Percentiles rank a stretch among this genome's conserved stretches.
These are phyloP conservation scores for Solanum sparsipilum DNA, from an alignment of 257 asterid genomes.

Conservation along the genomic window DNA sequence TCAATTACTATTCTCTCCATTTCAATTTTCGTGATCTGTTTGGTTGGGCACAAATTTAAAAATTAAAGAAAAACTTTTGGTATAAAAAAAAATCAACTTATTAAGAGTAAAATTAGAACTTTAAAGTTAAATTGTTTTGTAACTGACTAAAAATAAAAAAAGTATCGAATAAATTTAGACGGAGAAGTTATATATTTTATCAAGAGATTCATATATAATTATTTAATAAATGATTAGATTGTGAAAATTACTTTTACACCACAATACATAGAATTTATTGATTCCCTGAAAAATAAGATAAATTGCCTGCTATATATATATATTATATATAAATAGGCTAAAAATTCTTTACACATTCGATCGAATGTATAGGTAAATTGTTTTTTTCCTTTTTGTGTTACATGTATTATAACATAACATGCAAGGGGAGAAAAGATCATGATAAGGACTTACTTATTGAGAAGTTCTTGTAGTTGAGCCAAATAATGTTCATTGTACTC, in stretches of 20 bases:
- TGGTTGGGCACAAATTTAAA: neutral
- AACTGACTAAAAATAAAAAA: too few species aligned
- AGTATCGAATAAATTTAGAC: neutral
- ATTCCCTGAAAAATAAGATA: neutral
- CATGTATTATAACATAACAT: neutral
- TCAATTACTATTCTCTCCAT: neutral
- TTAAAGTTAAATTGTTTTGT: neutral
- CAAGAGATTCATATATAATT: neutral
- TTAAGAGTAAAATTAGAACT: neutral
- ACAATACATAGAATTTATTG: neutral
- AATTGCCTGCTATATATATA: neutral
- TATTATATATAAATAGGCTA: neutral
- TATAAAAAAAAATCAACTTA: neutral
- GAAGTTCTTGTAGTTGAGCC: slow-evolving; percentile 93
- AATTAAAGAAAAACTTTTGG: neutral
- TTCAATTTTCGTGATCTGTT: neutral
- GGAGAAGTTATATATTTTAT: neutral
- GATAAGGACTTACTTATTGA: slow-evolving; percentile 26
- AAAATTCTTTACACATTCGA: neutral
- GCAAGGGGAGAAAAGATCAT: too few species aligned
- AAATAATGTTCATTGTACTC: slow-evolving; percentile 70
- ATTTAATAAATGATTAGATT: neutral
- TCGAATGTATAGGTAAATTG: neutral
- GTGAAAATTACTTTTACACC: neutral
- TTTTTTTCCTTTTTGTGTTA: neutral